Base-by-base conservation (phyloP, 371 early-diverging fungal species). In the Rhizopus stolonifer region DNA sequence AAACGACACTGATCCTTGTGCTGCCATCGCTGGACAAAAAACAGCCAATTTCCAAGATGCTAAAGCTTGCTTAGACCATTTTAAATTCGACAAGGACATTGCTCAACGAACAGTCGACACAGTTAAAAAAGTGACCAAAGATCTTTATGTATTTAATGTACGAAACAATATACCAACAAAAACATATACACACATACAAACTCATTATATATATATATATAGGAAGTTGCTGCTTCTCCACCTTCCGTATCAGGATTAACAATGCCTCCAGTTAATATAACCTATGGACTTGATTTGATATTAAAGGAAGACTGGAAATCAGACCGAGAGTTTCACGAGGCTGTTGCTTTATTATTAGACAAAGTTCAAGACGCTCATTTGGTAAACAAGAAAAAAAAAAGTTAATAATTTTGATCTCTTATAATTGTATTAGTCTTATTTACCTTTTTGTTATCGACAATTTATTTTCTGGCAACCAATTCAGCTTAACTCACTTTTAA, bases 381-480 rank as follows among this genome's bases (percentile, higher is more conserved):
- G 70, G 74, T 74, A 72, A 54, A 15, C 1, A 13, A 4, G 19
- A 1, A 33, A 9, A 36, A n/a, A 15, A 31, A 15, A 38, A 3
- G 17, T 22, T 42, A 24, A n/a, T 34, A 10, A 7, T 4, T 32
- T 23, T 22, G 22, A 38, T 8, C 5, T 36, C 21, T 31, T 5
- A 13, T 43, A 34, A 18, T 24, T 29, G 24, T 45, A 0, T 13
- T 58, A 76, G 77, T 70, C 69, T 22, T 77, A 77, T 46, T 65
- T 72, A 4, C 77, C 77, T 10, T 74, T 66, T 34, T 77, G 77
- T 34, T 77, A 77, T 32, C 71, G 77, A 21, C 77, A 77, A 46
- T 77, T 77, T 29, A 58, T 77, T 14, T 77, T 77, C 15, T 77
- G 77, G 77, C 77, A 77, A 38, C 74, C 77, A 2, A 77, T 77